Conservation (phyloP, 2,329 filamentous ascomycete species). For the Calonectria honghensis region DNA sequence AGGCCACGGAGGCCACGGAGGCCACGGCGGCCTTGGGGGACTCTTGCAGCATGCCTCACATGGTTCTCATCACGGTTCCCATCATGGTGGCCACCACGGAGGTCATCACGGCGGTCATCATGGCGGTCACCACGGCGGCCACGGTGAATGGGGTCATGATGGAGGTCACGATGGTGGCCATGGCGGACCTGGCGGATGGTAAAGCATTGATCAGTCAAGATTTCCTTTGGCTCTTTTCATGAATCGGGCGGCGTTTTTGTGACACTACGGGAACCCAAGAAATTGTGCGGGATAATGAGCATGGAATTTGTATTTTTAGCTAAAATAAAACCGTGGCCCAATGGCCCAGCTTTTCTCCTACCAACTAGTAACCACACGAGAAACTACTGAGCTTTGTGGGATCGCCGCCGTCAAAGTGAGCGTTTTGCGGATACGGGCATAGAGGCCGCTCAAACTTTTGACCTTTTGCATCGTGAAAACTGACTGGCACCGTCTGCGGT, state of each 20-base stretch:
- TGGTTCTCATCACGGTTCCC: neutral
- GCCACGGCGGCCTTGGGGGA: neutral
- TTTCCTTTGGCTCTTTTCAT: neutral
- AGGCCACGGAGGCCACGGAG: conserved; percentile 1
- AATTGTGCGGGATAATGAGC: neutral
- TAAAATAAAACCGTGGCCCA: neutral
- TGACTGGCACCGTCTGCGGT: conserved; percentile 46
- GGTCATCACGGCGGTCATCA: neutral
- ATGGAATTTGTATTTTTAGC: neutral
- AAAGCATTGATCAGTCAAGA: neutral
- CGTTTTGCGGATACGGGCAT: conserved; percentile 60
- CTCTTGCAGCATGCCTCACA: neutral
- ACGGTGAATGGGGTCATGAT: conserved; percentile 10
- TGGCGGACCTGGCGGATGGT: conserved; percentile 2
- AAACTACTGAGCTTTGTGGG: conserved; percentile 1
- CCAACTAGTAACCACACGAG: conserved; percentile 11
- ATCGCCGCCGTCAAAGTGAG: conserved; percentile 51
- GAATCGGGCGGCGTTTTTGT: neutral
- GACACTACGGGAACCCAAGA: neutral
- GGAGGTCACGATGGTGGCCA: neutral
- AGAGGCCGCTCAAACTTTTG: conserved; percentile 59
- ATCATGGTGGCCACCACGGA: neutral
- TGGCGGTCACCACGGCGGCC: neutral
- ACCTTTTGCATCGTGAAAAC: conserved; percentile 26
- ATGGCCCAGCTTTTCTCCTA: neutral